Base-by-base conservation (phyloP, 2,329 filamentous ascomycete genomes). In the Basipetospora sp. region DNA sequence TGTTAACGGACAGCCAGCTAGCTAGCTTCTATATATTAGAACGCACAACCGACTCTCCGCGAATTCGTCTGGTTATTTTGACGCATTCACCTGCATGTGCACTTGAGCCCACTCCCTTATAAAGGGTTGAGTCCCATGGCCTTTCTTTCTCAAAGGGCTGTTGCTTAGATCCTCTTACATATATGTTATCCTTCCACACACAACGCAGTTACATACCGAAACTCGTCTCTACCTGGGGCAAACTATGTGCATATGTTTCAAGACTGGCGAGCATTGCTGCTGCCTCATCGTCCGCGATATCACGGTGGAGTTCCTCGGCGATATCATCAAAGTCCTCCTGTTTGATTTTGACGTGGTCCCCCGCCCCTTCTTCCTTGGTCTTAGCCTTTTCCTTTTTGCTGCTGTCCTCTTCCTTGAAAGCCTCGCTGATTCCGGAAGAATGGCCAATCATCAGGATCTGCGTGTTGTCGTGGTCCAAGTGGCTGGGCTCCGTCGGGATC, bases 391-490 rank as follows among this genome's bases (percentile, higher is more conserved):
- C 20, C 16, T 33, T 34, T n/a, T n/a, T n/a, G n/a, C n/a, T n/a
- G n/a, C n/a, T n/a, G 13, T n/a, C 16, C 9, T 30, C 18, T 19
- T 11, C 22, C 30, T 5, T 25, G 18, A 36, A 31, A 8, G 38
- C 38, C 17, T 30, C 15, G n/a, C 28, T 16, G 28, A 40, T 31
- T n/a, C 38, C 28, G 5, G 38, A 40, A 8, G 54, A 56, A 48
- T 84, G 75, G 5, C 86, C 85, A 31, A 94, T 77, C 40, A 94
- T 65, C 8, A 94, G 59, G 38, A 93, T 68, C 51, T 93, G 83
- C 0, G 80, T 71, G 45, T 83, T 80, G 25, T 67, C 67, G 50
- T 82, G 84, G 47, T 88, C 69, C 3, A 93, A 63, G 46, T 86
- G 75, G 41, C 80, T 72, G 0, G 85, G 81, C 45, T 77, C 65